Percentiles rank a stretch among this genome's conserved stretches.
Conservation (phyloP, 2,329 filamentous ascomycete species). For the Sarocladium kiliense region DNA sequence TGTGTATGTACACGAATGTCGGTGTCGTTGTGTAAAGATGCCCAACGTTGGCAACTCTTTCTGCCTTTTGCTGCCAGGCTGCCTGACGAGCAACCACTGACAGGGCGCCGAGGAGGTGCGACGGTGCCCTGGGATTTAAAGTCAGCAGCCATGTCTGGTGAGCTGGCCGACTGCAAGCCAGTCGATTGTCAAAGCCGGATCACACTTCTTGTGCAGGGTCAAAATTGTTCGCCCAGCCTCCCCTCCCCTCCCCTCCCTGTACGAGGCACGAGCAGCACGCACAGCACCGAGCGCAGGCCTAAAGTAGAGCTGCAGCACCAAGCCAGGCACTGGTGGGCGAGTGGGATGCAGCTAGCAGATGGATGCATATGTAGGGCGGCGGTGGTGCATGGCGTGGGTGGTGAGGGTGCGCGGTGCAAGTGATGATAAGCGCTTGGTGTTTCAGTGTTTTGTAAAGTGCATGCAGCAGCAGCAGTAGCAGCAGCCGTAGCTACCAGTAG, state of each 20-base stretch:
- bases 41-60: not conserved
- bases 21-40: not conserved
- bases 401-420: not conserved
- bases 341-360: not conserved
- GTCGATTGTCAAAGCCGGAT: not conserved
- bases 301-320: not conserved
- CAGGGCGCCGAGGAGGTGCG: not conserved
- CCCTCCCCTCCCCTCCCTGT: not conserved
- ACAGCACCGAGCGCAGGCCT: not conserved
- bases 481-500: not conserved
- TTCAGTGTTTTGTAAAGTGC: not conserved
- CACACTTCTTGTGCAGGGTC: not conserved
- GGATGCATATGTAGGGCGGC: constrained; percentile 5
- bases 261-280: not conserved
- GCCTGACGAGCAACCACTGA: not conserved
- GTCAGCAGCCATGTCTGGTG: constrained; percentile 8
- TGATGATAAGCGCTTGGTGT: constrained; percentile 4
- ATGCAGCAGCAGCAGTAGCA: not conserved
- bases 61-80: not conserved
- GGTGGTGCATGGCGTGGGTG: not conserved
- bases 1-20: not conserved
- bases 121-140: not conserved
- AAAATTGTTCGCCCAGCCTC: not conserved
- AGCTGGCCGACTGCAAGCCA: constrained; percentile 4
- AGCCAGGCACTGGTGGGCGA: not conserved